Percentiles rank a stretch among this genome's conserved stretches.
phyloP scores from a whole-genome alignment of 2,329 filamentous ascomycete species.

The Pseudogymnoascus sp. region DNA sequence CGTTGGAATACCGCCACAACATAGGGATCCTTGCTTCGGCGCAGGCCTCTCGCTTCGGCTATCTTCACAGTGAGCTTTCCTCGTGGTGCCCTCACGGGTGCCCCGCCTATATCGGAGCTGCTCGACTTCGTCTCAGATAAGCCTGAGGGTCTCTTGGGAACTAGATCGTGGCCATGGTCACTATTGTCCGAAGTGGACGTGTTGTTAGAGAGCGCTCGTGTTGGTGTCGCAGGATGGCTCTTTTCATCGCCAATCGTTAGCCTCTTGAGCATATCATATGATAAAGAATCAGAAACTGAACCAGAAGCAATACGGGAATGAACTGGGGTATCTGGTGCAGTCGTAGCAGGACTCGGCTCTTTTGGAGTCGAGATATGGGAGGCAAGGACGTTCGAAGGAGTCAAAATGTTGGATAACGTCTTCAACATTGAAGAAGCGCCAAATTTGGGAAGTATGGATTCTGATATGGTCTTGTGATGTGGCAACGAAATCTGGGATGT shows the following conservation, averaged over 20 bases:
- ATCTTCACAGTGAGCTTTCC: conserved; percentile 90
- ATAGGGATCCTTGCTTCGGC: conserved; percentile 81
- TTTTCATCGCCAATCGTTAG: conserved; percentile 83
- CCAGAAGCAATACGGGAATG: conserved; percentile 40
- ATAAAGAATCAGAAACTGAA: conserved; percentile 47
- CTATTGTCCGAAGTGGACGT: conserved; percentile 42
- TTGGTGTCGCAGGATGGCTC: conserved; percentile 88
- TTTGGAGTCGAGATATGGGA: conserved; percentile 63
- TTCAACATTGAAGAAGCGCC: conserved; percentile 40
- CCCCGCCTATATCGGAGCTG: conserved; percentile 35
- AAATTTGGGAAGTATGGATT: conserved; percentile 36
- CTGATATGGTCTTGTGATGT: conserved; percentile 37
- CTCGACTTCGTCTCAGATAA: conserved; percentile 36
- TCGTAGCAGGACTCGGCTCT: conserved; percentile 44
- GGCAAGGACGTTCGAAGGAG: conserved; percentile 56
- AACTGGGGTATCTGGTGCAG: conserved; percentile 46
- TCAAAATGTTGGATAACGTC: conserved; percentile 58
- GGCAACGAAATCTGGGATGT: conserved; percentile 14
- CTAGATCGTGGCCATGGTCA: conserved; percentile 25
- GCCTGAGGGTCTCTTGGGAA: conserved; percentile 20
- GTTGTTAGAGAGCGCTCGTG: conserved; percentile 64
- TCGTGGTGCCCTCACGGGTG: conserved; percentile 64
- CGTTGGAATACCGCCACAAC: conserved; percentile 95
- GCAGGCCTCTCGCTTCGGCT: conserved; percentile 72
- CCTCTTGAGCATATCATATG: conserved; percentile 66